Conservation (phyloP, 78 protist genomes). For the Dictyostelium capitatum region DNA sequence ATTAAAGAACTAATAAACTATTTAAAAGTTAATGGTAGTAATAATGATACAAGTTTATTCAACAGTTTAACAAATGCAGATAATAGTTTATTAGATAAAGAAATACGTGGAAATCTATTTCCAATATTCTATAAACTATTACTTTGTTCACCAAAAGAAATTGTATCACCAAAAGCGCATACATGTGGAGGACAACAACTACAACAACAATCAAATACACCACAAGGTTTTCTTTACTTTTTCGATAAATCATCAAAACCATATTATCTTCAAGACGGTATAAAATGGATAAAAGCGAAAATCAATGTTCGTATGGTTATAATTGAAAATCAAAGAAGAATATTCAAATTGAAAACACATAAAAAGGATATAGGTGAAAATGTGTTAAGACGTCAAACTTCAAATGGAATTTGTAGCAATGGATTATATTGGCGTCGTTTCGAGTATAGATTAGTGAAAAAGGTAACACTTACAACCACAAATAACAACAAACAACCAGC, state of each 20-base stretch:
- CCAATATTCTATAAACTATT: slow-evolving; percentile 49
- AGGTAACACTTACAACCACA: not conserved
- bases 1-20: slow-evolving; percentile 13
- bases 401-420: slow-evolving; percentile 40
- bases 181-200: not conserved
- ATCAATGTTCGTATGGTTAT: slow-evolving; percentile 73
- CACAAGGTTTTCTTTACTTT: slow-evolving; percentile 69
- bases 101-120: slow-evolving; percentile 43
- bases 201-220: not conserved
- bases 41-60: not conserved
- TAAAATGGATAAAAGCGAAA: slow-evolving; percentile 76
- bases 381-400: slow-evolving; percentile 78
- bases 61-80: not conserved
- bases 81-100: slow-evolving; percentile 38
- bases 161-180: slow-evolving; percentile 11
- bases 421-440: slow-evolving; percentile 65
- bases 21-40: not conserved
- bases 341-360: slow-evolving; percentile 73
- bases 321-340: slow-evolving; percentile 22
- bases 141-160: slow-evolving; percentile 6
- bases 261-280: slow-evolving; percentile 62
- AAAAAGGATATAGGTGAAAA: slow-evolving; percentile 70
- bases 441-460: slow-evolving; percentile 67
- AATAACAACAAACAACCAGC: not conserved
- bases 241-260: slow-evolving; percentile 45